Percentiles rank a stretch among this genome's conserved stretches.
phyloP scores from a whole-genome alignment of 202 grass and related monocot species.

The Zoysia matrella region DNA sequence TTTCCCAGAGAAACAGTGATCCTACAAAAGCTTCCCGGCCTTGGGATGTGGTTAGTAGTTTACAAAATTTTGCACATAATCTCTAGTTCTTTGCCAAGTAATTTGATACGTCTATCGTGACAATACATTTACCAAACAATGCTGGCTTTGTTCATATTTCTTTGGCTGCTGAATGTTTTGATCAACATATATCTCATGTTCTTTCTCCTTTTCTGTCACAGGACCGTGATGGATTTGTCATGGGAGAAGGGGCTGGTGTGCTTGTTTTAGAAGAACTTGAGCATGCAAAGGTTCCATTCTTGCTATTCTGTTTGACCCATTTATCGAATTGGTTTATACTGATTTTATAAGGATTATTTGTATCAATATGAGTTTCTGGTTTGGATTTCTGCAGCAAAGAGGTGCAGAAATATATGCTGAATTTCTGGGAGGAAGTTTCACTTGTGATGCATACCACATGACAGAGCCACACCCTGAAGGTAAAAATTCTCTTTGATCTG shows the following conservation, averaged over 20 bases:
- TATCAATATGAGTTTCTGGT: conserved; percentile 13
- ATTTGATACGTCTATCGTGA: conserved; percentile 11
- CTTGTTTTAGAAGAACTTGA: conserved; percentile 45
- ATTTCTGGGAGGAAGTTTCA: too few relatives aligned
- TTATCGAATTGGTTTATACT: conserved; percentile 14
- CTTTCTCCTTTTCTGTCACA: conserved; percentile 40
- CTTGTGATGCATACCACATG: too few relatives aligned
- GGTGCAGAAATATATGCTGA: conserved; percentile 69
- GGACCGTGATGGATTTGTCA: conserved; percentile 99
- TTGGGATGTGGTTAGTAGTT: conserved; percentile 86
- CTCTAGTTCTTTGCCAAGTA: conserved; percentile 22
- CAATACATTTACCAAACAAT: not conserved
- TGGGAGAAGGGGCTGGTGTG: conserved; percentile 76
- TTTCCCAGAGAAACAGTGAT: conserved; percentile 92
- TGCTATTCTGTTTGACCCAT: conserved; percentile 7
- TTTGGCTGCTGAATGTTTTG: not conserved
- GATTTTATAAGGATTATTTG: conserved; percentile 4
- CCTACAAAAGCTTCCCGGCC: conserved; percentile 94
- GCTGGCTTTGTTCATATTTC: conserved; percentile 16
- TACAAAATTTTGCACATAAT: conserved; percentile 26
- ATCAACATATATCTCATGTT: conserved; percentile 6
- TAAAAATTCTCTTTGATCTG: conserved; percentile 41
- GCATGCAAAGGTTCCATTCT: conserved; percentile 80
- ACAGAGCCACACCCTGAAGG: conserved; percentile 39
- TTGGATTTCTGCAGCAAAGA: conserved; percentile 65